Percentiles rank a stretch among this genome's conserved stretches.
Evolutionary conservation across 2,329 filamentous ascomycete species (phyloP).

Genomic region (Exophiala sideris): DNA sequence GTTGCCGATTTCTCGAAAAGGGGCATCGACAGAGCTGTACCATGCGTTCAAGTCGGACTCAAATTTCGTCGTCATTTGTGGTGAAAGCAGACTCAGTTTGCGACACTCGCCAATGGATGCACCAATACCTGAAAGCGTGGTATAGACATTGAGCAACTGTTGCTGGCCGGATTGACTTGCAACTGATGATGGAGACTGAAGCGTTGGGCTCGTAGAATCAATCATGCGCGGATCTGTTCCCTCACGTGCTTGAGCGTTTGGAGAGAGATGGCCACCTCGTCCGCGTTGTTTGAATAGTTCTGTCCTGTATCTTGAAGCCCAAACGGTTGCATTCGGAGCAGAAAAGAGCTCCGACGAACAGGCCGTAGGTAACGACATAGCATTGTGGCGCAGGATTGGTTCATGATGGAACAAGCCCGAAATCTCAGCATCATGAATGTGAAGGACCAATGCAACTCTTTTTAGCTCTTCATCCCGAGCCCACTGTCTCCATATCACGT

Average conservation of each 20-base stretch:
- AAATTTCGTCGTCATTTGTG: slow-evolving; percentile 3
- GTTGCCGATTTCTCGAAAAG: background rate
- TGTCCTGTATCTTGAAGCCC: slow-evolving; percentile 7
- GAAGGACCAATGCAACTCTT: slow-evolving; percentile 1
- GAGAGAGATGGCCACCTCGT: background rate
- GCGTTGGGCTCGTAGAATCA: too few species aligned
- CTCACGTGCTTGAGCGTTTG: too few species aligned
- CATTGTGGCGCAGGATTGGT: slow-evolving; percentile 15
- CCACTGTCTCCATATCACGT: slow-evolving; percentile 12
- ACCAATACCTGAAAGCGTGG: slow-evolving; percentile 13
- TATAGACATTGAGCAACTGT: slow-evolving; percentile 10
- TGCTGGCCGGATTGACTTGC: background rate
- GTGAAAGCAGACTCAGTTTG: slow-evolving; percentile 8
- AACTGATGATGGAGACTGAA: background rate
- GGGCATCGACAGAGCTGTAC: slow-evolving; percentile 3
- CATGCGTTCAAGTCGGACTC: slow-evolving; percentile 15
- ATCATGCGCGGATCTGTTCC: too few species aligned
- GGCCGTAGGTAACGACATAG: slow-evolving; percentile 5
- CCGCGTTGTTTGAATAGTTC: background rate
- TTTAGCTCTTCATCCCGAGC: slow-evolving; percentile 15
- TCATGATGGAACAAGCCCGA: slow-evolving; percentile 18
- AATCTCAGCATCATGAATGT: slow-evolving; percentile 17
- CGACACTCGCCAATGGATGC: slow-evolving; percentile 16
- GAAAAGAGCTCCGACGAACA: slow-evolving; percentile 12
- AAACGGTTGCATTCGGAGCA: slow-evolving; percentile 11